Percentiles rank a stretch among this genome's conserved stretches.
Conservation (phyloP, 2,329 filamentous ascomycete species). For the Fusarium sp. region DNA sequence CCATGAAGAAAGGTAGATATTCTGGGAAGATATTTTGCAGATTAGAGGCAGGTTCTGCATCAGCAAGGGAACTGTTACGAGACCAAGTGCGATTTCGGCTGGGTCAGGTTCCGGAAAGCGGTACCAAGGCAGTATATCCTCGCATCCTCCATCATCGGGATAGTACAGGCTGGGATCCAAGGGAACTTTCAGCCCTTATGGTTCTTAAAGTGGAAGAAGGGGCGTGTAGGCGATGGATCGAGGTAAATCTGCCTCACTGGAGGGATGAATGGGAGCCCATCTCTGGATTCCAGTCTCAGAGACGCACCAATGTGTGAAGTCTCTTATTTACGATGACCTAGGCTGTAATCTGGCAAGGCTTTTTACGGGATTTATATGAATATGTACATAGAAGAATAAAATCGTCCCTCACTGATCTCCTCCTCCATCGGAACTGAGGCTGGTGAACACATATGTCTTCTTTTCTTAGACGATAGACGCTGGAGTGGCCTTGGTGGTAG, state of each 20-base stretch:
- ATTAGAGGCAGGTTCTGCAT: not conserved
- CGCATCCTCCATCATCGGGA: not conserved
- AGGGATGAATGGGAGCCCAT: not conserved
- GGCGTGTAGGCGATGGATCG: not conserved
- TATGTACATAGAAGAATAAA: not conserved
- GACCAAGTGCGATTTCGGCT: not conserved
- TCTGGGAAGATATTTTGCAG: not conserved
- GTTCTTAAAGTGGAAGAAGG: not conserved
- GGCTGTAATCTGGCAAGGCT: rapidly evolving
- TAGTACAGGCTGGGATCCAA: not conserved
- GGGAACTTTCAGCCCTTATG: not conserved
- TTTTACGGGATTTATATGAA: rapidly evolving
- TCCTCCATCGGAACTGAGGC: rapidly evolving
- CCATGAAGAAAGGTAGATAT: rapidly evolving
- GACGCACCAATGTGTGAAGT: not conserved
- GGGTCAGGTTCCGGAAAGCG: not conserved
- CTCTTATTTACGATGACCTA: rapidly evolving
- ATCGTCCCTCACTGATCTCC: rapidly evolving
- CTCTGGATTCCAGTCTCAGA: not conserved
- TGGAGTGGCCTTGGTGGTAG: rapidly evolving
- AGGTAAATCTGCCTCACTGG: not conserved
- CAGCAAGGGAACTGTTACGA: not conserved
- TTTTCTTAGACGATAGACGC: rapidly evolving
- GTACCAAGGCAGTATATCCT: not conserved
- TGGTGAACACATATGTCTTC: rapidly evolving